phyloP scores from a whole-genome alignment of 108 stramenopile species.

The Pseudonitzschia delicatissima region DNA sequence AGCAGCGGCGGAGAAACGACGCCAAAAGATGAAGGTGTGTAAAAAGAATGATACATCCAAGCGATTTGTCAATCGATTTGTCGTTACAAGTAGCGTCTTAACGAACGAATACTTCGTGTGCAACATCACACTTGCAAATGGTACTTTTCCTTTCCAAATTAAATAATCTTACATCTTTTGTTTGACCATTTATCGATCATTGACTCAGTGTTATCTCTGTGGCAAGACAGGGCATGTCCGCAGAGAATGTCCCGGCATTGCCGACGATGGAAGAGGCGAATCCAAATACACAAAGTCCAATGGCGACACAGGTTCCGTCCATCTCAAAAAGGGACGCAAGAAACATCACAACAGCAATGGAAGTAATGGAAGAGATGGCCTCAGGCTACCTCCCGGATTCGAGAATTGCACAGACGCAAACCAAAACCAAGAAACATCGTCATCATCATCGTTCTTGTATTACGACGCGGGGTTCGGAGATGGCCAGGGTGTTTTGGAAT shows the following conservation, averaged over 20 bases:
- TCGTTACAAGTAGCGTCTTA: not conserved
- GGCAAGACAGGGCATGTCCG: conserved; percentile 35
- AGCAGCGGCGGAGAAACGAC: conserved; percentile 24
- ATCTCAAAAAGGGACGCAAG: not conserved
- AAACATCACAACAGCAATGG: not conserved
- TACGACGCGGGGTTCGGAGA: not conserved
- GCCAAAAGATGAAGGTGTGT: conserved; percentile 5
- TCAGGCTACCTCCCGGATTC: not conserved
- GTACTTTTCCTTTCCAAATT: not conserved
- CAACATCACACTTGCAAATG: not conserved
- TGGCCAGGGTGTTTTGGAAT: not conserved
- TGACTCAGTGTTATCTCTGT: conserved; percentile 24
- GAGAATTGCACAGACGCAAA: not conserved
- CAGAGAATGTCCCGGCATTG: conserved; percentile 32
- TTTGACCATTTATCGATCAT: not conserved
- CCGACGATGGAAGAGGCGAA: conserved; percentile 38
- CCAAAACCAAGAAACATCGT: not conserved
- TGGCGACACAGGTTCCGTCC: not conserved
- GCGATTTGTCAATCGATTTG: not conserved
- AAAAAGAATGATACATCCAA: not conserved
- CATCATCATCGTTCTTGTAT: not conserved
- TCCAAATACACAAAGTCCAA: conserved; percentile 12
- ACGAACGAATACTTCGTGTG: not conserved
- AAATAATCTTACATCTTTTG: not conserved
- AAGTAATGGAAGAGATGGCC: not conserved